Evolutionary conservation across 2,329 filamentous ascomycete genomes (phyloP).

Genomic region (Lomentospora prolificans): DNA sequence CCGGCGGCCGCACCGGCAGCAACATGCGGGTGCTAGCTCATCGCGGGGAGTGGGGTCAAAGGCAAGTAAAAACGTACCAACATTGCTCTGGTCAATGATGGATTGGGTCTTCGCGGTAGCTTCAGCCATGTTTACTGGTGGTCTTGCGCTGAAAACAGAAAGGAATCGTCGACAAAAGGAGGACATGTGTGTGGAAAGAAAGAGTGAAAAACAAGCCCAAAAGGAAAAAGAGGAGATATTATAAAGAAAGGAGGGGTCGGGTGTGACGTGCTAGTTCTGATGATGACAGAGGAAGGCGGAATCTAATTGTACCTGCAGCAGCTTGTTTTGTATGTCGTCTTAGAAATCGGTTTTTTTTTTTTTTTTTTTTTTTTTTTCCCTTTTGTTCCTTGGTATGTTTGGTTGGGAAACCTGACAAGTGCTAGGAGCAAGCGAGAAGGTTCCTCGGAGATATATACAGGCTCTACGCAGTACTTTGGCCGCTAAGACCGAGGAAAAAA

Average conservation of each 20-base stretch:
- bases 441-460: background rate
- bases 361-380: constrained; percentile 1
- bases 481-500: background rate
- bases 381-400: background rate
- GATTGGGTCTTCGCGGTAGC: constrained; percentile 73
- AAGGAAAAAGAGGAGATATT: background rate
- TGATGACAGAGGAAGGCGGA: background rate
- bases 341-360: background rate
- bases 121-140: constrained; percentile 66
- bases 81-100: constrained; percentile 82
- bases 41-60: constrained; percentile 7
- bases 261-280: background rate
- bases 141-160: constrained; percentile 29
- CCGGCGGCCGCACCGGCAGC: too few relatives aligned
- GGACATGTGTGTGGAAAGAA: background rate
- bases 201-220: background rate
- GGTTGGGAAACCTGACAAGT: too few relatives aligned
- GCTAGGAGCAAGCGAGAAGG: too few relatives aligned
- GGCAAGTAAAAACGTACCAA: constrained; percentile 46
- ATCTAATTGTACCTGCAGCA: background rate
- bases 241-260: background rate
- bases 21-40: too few relatives aligned
- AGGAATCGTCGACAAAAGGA: constrained; percentile 4
- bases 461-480: background rate
- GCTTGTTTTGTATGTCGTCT: background rate